Evolutionary conservation across 2,329 filamentous ascomycete genomes (phyloP).

Genomic region (Fusarium musae): DNA sequence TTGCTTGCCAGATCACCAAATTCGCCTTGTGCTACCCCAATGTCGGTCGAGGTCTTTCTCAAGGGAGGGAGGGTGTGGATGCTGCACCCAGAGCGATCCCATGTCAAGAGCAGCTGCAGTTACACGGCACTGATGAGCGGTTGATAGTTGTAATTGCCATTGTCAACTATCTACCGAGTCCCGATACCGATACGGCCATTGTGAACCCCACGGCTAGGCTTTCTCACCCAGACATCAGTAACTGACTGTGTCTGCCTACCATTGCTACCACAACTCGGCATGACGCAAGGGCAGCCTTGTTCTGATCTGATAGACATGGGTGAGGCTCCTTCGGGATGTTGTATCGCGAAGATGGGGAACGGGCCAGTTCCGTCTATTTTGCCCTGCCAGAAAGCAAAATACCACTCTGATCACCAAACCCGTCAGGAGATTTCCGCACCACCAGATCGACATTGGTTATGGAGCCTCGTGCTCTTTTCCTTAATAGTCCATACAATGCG

Average conservation of each 20-base stretch:
- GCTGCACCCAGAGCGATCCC: conserved; percentile 35
- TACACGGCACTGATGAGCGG: not conserved
- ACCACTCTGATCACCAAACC: not conserved
- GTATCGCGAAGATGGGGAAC: conserved; percentile 23
- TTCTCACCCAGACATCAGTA: conserved; percentile 26
- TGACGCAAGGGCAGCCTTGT: conserved; percentile 42
- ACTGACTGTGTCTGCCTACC: conserved; percentile 32
- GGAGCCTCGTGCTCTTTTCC: conserved; percentile 26
- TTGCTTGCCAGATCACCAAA: conserved; percentile 26
- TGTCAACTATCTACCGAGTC: conserved; percentile 8
- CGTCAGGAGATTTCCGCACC: conserved; percentile 27
- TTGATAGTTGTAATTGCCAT: not conserved
- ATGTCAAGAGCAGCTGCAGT: conserved; percentile 7
- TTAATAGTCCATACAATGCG: not conserved
- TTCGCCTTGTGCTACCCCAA: conserved; percentile 25
- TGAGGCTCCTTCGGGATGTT: conserved; percentile 10
- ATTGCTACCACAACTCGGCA: conserved; percentile 8
- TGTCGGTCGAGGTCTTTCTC: conserved; percentile 6
- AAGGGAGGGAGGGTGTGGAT: conserved; percentile 34
- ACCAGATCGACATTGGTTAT: conserved; percentile 34
- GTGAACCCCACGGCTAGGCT: conserved; percentile 43
- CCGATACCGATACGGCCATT: conserved; percentile 9
- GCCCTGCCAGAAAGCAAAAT: conserved; percentile 17
- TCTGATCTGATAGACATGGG: conserved; percentile 21
- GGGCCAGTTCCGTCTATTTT: conserved; percentile 38